Percentiles rank a stretch among this genome's conserved stretches.
These are phyloP conservation scores for Petunia secreta DNA, from an alignment of 257 asterid species.

Conservation along the genomic window DNA sequence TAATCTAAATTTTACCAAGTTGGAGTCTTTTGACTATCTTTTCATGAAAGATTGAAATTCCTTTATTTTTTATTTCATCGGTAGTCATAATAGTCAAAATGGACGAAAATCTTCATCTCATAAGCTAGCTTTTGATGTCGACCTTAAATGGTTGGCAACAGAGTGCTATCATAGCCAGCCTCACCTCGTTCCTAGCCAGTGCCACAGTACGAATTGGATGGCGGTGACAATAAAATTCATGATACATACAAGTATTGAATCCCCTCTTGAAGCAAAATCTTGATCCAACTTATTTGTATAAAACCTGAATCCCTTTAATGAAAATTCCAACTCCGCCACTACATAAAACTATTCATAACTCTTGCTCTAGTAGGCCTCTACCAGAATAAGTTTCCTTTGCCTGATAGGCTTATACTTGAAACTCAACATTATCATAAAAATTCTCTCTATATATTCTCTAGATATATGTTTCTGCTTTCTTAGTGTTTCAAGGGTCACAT, in stretches of 20 bases:
- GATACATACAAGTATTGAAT: no score
- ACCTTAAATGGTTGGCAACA: no score
- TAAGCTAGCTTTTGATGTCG: no score
- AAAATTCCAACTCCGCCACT: no score
- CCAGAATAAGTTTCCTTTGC: neutral
- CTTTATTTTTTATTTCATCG: slow-evolving; percentile 40
- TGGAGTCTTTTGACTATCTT: no score
- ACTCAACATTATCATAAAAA: neutral
- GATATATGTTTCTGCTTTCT: neutral
- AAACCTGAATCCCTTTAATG: no score
- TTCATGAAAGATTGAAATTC: neutral
- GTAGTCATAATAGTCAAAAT: slow-evolving; percentile 31
- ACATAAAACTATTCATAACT: no score
- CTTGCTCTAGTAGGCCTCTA: slow-evolving; percentile 49
- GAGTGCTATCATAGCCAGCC: no score
- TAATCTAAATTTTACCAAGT: no score
- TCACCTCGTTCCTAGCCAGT: slow-evolving; percentile 22
- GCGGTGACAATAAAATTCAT: no score
- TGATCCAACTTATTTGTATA: no score
- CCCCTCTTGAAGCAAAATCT: no score
- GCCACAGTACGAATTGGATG: slow-evolving; percentile 36
- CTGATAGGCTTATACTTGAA: neutral
- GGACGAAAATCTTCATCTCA: neutral
- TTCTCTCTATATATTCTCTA: neutral
- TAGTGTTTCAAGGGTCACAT: neutral